Evolutionary conservation across 495 filamentous ascomycete species (phyloP).

Genomic region (Hypoxylon perforatum): DNA sequence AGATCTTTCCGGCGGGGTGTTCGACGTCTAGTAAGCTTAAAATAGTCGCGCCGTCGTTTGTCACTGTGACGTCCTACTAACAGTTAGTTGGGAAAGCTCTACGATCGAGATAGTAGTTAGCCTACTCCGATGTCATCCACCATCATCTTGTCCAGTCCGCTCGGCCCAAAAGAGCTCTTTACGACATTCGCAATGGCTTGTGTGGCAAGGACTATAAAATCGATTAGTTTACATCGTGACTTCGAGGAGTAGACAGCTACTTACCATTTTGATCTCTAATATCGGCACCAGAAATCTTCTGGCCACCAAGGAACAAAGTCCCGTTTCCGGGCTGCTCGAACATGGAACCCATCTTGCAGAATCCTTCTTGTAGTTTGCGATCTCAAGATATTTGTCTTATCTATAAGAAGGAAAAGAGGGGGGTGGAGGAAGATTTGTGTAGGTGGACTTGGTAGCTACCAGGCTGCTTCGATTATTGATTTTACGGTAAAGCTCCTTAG

Average conservation of each 20-base stretch:
- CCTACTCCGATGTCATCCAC: conserved; percentile 97
- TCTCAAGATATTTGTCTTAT: not conserved
- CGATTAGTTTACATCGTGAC: conserved; percentile 22
- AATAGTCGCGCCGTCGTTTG: conserved; percentile 98
- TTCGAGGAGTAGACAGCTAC: conserved; percentile 38
- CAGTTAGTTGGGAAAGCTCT: conserved; percentile 30
- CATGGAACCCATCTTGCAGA: conserved; percentile 78
- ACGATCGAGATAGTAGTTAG: conserved; percentile 11
- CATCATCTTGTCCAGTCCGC: conserved; percentile 99
- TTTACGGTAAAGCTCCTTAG: conserved; percentile 35
- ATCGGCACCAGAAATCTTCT: conserved; percentile 94
- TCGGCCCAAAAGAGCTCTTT: conserved; percentile 97
- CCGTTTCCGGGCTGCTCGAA: conserved; percentile 91
- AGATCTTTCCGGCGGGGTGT: conserved; percentile 97
- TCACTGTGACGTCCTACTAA: conserved; percentile 94
- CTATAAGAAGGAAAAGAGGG: not conserved
- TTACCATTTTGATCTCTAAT: conserved; percentile 95
- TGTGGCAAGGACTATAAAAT: conserved; percentile 81
- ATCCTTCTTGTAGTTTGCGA: not conserved
- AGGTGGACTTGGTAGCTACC: conserved; percentile 5
- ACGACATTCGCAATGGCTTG: conserved; percentile 98
- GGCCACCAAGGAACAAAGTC: conserved; percentile 89
- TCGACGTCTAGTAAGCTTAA: conserved; percentile 94
- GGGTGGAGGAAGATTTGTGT: not conserved
- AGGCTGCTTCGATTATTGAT: conserved; percentile 33